Conservation (phyloP, 192 early-diverging fungal genomes). For the Phycomyces nitens region DNA sequence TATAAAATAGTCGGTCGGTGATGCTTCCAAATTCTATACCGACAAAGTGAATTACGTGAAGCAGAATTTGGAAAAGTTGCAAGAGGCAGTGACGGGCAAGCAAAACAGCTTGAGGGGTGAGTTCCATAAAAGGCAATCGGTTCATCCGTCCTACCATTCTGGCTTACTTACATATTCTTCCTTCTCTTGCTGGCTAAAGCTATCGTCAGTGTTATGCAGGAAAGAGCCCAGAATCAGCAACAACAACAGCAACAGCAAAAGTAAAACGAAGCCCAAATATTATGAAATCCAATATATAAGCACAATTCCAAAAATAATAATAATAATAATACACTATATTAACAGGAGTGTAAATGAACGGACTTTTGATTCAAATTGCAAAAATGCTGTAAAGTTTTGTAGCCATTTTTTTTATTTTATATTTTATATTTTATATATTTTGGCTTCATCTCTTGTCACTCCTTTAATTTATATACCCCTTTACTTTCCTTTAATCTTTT, state of each 20-base stretch:
- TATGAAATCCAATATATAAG: not conserved
- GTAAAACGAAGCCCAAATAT: not conserved
- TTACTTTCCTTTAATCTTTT: slow-evolving; percentile 11
- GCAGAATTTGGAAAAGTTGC: slow-evolving; percentile 74
- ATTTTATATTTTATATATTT: not conserved
- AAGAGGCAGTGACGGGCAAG: slow-evolving; percentile 76
- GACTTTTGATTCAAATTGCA: slow-evolving; percentile 2
- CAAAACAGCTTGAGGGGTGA: slow-evolving; percentile 67
- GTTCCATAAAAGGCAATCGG: not conserved
- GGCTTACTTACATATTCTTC: not conserved
- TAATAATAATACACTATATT: not conserved
- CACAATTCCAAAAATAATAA: not conserved
- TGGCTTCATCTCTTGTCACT: not conserved
- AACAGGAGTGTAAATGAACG: too few species aligned
- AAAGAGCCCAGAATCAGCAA: slow-evolving; percentile 46
- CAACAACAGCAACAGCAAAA: slow-evolving; percentile 25
- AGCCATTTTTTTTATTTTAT: not conserved
- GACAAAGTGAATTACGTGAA: slow-evolving; percentile 81
- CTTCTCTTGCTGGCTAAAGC: slow-evolving; percentile 23
- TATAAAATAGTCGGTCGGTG: slow-evolving; percentile 55
- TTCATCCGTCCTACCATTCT: not conserved
- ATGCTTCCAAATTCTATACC: slow-evolving; percentile 81
- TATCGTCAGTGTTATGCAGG: slow-evolving; percentile 55
- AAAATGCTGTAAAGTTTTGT: too few species aligned
- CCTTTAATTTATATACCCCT: not conserved